These are phyloP conservation scores for Kodamaea sagamina DNA, from an alignment of 805 yeast species.

Conservation along the genomic window DNA sequence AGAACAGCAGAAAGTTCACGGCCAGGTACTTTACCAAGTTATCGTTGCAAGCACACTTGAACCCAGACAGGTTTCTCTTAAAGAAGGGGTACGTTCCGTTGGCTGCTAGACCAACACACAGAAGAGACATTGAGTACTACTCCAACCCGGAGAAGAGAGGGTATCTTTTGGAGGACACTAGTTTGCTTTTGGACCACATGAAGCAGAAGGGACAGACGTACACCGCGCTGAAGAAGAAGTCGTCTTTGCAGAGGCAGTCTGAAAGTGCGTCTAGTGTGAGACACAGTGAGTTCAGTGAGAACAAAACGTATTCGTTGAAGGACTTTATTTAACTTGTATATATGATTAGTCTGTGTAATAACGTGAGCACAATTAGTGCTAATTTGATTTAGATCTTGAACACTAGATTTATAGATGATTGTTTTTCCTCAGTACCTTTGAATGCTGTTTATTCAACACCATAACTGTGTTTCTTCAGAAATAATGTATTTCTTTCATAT, in stretches of 20 bases:
- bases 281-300: constrained; percentile 16
- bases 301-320: constrained; percentile 14
- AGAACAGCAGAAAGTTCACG: constrained; percentile 69
- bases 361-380: no score
- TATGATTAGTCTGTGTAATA: background rate
- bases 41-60: constrained; percentile 71
- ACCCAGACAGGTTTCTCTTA: constrained; percentile 68
- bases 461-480: no score
- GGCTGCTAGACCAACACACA: constrained; percentile 80
- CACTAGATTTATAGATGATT: no score
- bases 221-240: constrained; percentile 31
- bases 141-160: constrained; percentile 74
- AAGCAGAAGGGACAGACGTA: constrained; percentile 20
- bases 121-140: constrained; percentile 79
- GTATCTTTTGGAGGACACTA: constrained; percentile 52
- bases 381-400: no score
- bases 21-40: constrained; percentile 66
- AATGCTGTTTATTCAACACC: no score
- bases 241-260: constrained; percentile 39
- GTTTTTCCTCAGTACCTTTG: no score
- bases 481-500: no score
- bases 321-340: constrained; percentile 9
- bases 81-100: constrained; percentile 81
- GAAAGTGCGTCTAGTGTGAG: constrained; percentile 29
- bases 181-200: constrained; percentile 42